Base-by-base conservation (phyloP, 345 rosid species). In the Eucalyptus coolabah region DNA sequence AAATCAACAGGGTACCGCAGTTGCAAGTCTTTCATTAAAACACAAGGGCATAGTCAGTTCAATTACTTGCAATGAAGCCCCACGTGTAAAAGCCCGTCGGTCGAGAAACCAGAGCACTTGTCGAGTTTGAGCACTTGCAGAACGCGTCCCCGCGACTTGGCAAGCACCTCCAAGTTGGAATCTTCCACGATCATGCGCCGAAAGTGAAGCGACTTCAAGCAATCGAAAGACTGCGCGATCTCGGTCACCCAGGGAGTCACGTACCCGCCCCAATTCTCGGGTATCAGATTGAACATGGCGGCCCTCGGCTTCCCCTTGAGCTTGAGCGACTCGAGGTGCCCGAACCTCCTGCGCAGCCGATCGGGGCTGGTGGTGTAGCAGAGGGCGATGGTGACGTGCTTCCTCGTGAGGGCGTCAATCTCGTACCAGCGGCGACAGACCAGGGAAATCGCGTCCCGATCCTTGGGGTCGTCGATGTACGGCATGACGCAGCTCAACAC, bases 241-340 rank as follows among this genome's bases (percentile, higher is more conserved):
- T 93, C 98, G 2, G 86, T 87, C 16, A 96, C 95, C 99, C 99
- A 98, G 2, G 98, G 98, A 12, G 95, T 93, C 6, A 94, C 97
- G 40, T 90, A 93, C 1, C 99, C 99, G 7, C 99, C 99, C 99
- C 99, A 97, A 88, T 97, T 94, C 92, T 97, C 99, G 2, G 98
- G 99, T 47, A 98, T 97, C 50, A 96, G 90, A 88, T 96, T 97
- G 83, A 98, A 97, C 99, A 98, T 96, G n/a, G 99, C 98, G 2
- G 99, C 98, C 88, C 99, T 60, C 0, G 99, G 99, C 93, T 96
- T 97, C 26, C 98, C 99, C 88, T 98, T 98, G 51, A 98, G 89
- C 91, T 94, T 95, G 87, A 98, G 88, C n/a, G 99, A 98, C 90
- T 96, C 98, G 17, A 98, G 91, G 87, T 94, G 92, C 8, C 82